These are phyloP conservation scores for Teunomyces cretensis DNA, from an alignment of 805 yeast genomes.

Conservation along the genomic window DNA sequence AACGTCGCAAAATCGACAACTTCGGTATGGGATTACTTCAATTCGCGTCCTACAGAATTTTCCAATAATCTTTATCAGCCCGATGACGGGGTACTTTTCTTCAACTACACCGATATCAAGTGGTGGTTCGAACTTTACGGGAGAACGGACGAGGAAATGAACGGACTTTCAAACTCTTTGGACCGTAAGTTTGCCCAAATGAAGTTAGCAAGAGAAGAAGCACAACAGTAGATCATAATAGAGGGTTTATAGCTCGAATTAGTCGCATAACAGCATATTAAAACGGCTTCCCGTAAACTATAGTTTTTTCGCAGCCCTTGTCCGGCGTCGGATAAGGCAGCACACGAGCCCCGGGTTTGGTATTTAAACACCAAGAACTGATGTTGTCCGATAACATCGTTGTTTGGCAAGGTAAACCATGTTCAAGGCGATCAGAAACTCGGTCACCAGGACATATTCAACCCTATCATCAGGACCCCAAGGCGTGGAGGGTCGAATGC, in stretches of 20 bases:
- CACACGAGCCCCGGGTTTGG: conserved; percentile 6
- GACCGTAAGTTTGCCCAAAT: conserved; percentile 43
- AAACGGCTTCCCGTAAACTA: neutral
- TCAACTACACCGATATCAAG: conserved; percentile 59
- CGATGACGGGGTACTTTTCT: conserved; percentile 47
- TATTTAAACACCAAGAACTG: neutral
- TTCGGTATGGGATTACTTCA: conserved; percentile 92
- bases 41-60: conserved; percentile 72
- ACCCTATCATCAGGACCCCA: conserved; percentile 27
- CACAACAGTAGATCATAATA: neutral
- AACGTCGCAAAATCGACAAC: conserved; percentile 52
- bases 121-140: conserved; percentile 94
- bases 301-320: neutral
- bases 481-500: conserved; percentile 40
- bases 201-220: conserved; percentile 16
- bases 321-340: conserved; percentile 4
- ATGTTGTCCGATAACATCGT: neutral
- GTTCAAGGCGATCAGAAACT: neutral
- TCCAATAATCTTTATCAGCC: conserved; percentile 47
- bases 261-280: neutral
- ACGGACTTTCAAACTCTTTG: conserved; percentile 39
- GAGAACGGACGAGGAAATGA: conserved; percentile 58
- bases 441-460: neutral
- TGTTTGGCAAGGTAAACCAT: neutral
- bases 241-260: neutral